Percentiles rank a stretch among this genome's conserved stretches.
Evolutionary conservation across 2,329 filamentous ascomycete genomes (phyloP).

Genomic region (Sarocladium kiliense): DNA sequence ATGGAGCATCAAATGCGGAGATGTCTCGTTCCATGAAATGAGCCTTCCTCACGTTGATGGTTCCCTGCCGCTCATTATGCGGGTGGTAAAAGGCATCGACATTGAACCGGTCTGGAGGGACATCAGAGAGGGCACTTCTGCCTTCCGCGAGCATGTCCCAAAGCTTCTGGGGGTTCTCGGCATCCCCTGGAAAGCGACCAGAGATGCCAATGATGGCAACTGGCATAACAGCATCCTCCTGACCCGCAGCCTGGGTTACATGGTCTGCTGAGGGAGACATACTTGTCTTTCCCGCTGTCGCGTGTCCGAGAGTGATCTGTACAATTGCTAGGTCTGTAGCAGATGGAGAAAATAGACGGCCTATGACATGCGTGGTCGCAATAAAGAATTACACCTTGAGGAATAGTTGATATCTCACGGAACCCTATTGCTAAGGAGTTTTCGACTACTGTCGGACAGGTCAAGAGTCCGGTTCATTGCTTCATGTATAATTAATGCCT

Average conservation of each 20-base stretch:
- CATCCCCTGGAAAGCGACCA: conserved; percentile 32
- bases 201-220: conserved; percentile 35
- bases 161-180: conserved; percentile 2
- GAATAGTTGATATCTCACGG: too few relatives aligned
- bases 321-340: too few relatives aligned
- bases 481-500: too few relatives aligned
- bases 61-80: conserved; percentile 15
- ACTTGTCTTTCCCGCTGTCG: too few relatives aligned
- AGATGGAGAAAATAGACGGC: too few relatives aligned
- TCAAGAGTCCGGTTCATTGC: too few relatives aligned
- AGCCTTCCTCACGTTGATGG: conserved; percentile 13
- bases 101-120: conserved; percentile 21
- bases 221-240: conserved; percentile 7
- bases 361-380: too few relatives aligned
- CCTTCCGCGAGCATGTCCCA: conserved; percentile 19
- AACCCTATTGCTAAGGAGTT: too few relatives aligned
- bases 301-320: too few relatives aligned
- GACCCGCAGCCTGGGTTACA: not conserved
- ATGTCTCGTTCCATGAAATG: conserved; percentile 12
- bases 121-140: conserved; percentile 14
- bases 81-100: conserved; percentile 18
- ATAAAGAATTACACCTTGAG: too few relatives aligned
- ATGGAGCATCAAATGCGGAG: conserved; percentile 13
- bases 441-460: too few relatives aligned
- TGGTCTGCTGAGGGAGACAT: too few relatives aligned